Evolutionary conservation across 805 yeast species (phyloP).

Genomic region (Clavispora asparagi): DNA sequence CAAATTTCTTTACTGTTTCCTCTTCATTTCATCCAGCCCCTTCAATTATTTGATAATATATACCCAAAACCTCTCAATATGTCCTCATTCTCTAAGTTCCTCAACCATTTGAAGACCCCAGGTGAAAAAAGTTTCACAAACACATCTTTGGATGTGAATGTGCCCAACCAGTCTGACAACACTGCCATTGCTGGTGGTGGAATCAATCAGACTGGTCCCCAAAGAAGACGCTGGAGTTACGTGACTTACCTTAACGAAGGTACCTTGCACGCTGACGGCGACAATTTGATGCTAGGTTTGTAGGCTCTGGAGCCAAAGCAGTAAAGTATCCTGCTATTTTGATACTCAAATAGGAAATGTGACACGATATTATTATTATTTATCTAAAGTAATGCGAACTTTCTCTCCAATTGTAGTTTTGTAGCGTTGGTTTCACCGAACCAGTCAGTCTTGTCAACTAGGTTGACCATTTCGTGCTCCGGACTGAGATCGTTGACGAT

Average conservation of each 20-base stretch:
- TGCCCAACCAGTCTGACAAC: conserved; percentile 3
- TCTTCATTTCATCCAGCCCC: not conserved
- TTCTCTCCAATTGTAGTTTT: not conserved
- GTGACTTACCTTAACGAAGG: conserved; percentile 15
- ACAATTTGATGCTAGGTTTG: conserved; percentile 17
- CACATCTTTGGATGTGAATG: not conserved
- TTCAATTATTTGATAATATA: not conserved
- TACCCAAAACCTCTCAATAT: not conserved
- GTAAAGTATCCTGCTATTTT: not conserved
- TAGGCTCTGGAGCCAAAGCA: conserved; percentile 1
- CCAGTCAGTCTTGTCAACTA: not conserved
- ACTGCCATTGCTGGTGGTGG: conserved; percentile 1
- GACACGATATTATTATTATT: not conserved
- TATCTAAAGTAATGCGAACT: not conserved
- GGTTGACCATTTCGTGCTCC: not conserved
- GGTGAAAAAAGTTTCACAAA: not conserved
- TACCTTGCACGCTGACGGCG: conserved; percentile 16
- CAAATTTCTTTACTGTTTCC: not conserved
- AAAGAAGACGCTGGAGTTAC: conserved; percentile 16
- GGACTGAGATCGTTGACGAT: conserved; percentile 21
- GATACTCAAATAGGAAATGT: not conserved
- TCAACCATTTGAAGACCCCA: conserved; percentile 10
- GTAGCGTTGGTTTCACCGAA: not conserved
- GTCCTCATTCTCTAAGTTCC: conserved; percentile 11
- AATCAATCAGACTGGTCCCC: not conserved